phyloP scores from a whole-genome alignment of 176 grass and related monocot species.

The Zea luxurians region DNA sequence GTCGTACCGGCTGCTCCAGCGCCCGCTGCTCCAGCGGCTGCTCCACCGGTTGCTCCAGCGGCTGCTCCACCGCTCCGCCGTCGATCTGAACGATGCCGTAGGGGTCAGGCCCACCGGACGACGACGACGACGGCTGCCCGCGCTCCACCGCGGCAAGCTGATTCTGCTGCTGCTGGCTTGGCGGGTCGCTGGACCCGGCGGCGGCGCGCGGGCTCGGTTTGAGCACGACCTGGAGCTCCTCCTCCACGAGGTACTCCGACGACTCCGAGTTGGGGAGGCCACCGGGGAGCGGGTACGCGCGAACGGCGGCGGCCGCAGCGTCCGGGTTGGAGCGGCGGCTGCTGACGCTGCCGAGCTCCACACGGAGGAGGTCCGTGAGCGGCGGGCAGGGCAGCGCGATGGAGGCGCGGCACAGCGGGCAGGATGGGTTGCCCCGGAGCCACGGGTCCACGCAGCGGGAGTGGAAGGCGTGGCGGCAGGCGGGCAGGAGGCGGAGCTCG shows the following conservation, averaged over 20 bases:
- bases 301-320: conserved; percentile 12
- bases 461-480: conserved; percentile 89
- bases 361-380: conserved; percentile 55
- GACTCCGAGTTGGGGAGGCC: conserved; percentile 26
- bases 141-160: conserved; percentile 39
- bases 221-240: conserved; percentile 81
- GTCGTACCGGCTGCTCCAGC: conserved; percentile 65
- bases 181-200: conserved; percentile 28
- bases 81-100: conserved; percentile 71
- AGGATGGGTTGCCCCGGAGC: conserved; percentile 67
- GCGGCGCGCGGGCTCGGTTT: conserved; percentile 21
- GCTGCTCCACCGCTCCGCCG: conserved; percentile 59
- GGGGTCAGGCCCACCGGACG: conserved; percentile 38
- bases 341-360: conserved; percentile 85
- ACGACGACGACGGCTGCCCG: conserved; percentile 36
- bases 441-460: conserved; percentile 69
- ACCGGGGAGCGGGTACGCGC: conserved; percentile 30
- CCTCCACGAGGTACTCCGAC: conserved; percentile 75
- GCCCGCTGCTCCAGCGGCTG: conserved; percentile 69
- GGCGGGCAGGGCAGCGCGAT: conserved; percentile 62
- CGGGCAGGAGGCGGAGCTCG: conserved; percentile 78
- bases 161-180: not conserved
- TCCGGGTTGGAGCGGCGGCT: conserved; percentile 49
- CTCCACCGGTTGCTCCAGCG: conserved; percentile 69
- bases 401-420: conserved; percentile 87